Evolutionary conservation across 148 eudicot genomes (phyloP), one percentile per base, ranked within the genome.

Genomic region (Euryodendron excelsum): DNA sequence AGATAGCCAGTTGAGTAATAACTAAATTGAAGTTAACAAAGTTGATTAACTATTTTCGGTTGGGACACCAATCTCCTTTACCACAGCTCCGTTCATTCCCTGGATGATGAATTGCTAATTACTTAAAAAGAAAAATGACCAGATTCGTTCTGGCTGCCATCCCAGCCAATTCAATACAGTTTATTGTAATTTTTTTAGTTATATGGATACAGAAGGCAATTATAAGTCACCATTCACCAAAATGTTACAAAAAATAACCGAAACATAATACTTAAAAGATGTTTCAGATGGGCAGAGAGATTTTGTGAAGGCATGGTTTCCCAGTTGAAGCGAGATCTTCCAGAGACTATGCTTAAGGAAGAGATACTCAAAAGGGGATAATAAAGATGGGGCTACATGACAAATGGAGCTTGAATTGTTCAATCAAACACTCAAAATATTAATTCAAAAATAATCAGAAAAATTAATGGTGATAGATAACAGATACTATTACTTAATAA

Each of bases 321-420:
- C 62, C 30, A 52, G 18, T 72, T 72, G 76, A 75, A 75, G 39
- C 69, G 28, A 5, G 37, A 75, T 55, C 75, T 27, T 59, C 17
- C 25, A 28, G 17, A 61, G 23, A 60, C 27, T 28, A 74, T 41
- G 31, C 25, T 37, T 58, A 25, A 74, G 36, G 53, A 59, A 27
- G 52, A 25, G 78, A 59, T 39, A 41, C 33, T 44, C 21, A 18
- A 61, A 27, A 10, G n/a, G 36, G 28, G 1, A 21, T 9, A 11
- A 59, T 36, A 34, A 5, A 3, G 47, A 37, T 53, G 37, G 47
- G 25, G 21, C 11, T 20, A 67, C 4, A 5, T 11, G 0, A 58
- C n/a, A 73, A 59, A 59, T 59, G 62, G 5, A 74, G 53, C 63
- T 9, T 59, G 36, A 27, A 23, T 60, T 58, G 53, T 31, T 21